Conservation (phyloP, 2,329 filamentous ascomycete genomes). For the Zymoseptoria pseudotritici region DNA sequence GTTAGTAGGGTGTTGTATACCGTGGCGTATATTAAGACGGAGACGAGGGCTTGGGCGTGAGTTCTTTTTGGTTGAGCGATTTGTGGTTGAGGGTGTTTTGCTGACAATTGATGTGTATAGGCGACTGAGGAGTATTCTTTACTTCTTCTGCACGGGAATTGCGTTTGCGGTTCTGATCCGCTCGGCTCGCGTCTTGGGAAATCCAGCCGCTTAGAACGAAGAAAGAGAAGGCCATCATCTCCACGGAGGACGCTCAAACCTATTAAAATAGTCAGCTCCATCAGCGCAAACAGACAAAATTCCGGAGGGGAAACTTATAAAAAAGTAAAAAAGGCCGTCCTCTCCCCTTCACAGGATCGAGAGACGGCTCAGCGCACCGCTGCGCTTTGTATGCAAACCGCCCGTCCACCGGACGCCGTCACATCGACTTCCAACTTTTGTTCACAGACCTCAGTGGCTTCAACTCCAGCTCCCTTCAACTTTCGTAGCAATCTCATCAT, state of each 20-base stretch:
- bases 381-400: slow-evolving; percentile 14
- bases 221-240: background rate
- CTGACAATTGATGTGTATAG: background rate
- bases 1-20: slow-evolving; percentile 33
- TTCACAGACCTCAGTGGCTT: slow-evolving; percentile 1
- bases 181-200: slow-evolving; percentile 24
- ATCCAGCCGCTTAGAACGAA: background rate
- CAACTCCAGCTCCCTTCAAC: background rate
- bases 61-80: background rate
- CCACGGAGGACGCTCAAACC: background rate
- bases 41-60: slow-evolving; percentile 16
- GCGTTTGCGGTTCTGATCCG: slow-evolving; percentile 26
- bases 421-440: background rate
- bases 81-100: slow-evolving; percentile 1
- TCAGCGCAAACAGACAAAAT: background rate
- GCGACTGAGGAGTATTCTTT: slow-evolving; percentile 24
- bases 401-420: slow-evolving; percentile 15
- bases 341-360: slow-evolving; percentile 17
- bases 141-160: slow-evolving; percentile 24
- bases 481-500: slow-evolving; percentile 5
- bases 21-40: slow-evolving; percentile 28
- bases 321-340: slow-evolving; percentile 29
- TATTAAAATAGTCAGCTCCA: background rate
- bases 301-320: slow-evolving; percentile 33
- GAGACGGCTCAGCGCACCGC: slow-evolving; percentile 10